Evolutionary conservation across 805 yeast species (phyloP), one percentile per base, ranked within the genome.

Genomic region (Metschnikowia baotianmanensis): DNA sequence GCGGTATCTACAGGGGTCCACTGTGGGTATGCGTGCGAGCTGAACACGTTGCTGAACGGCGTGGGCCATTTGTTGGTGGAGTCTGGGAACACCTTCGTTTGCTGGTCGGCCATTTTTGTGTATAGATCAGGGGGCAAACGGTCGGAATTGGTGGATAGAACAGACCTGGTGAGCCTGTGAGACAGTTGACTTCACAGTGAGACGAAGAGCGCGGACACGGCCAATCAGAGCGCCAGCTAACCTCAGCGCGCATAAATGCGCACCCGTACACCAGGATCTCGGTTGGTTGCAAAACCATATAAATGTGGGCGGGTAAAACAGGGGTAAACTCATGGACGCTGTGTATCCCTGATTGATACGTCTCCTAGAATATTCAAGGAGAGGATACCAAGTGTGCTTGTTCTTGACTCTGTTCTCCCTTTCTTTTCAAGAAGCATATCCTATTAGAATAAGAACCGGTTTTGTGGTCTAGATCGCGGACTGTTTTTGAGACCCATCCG

Each of bases 1-100:
- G 71, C 63, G 12, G 86, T 78, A 56, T 80, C 79, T 23, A 80
- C 69, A 24, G 84, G 82, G 43, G 59, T 60, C 69, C 72, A 81
- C 29, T 63, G 49, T 15, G 78, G 73, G 50, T 74, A 73, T 1
- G 70, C 73, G 34, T 56, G 50, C 31, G 69, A 63, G 38, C 60
- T 62, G 45, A 59, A 43, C 46, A 67, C 46, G 56, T 65, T 69
- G 38, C 59, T 69, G 46, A 70, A 67, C 17, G 74, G 71, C 35
- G 62, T 58, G 21, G 74, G 74, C 58, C 61, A 63, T 47, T 67
- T 68, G 57, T 58, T 55, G 16, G 68, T 61, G 38, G 72, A 58
- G 52, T 65, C 68, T 23, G 74, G 73, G 39, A 43, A 56, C 12
- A 26, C 47, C 17, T 38, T 42, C 31, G 32, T 37, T 18, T 40